Evolutionary conservation across 2,329 filamentous ascomycete genomes (phyloP), one percentile per base, ranked within the genome.

Genomic region (Colletotrichum salicis): DNA sequence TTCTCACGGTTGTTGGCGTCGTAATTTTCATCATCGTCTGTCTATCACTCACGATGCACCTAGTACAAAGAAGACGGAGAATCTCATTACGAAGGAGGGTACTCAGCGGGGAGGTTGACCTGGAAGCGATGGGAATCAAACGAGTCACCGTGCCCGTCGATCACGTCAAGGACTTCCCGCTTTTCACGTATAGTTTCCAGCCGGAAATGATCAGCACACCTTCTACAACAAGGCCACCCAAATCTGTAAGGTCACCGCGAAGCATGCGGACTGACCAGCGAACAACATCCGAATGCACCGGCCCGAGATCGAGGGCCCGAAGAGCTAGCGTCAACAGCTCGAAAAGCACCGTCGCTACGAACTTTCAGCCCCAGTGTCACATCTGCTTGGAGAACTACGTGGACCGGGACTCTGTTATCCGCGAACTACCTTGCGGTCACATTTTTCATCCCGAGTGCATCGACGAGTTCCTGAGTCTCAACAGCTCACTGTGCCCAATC

Each of bases 391-490:
- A 94, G 66, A 90, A 94, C 71, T 98, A 94, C 77, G 87, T 92
- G 33, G 88, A 90, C 19, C 88, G 89, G 48, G 83, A 86, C 22
- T 92, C 93, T 0, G 88, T 91, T 24, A 95, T 98, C 67, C 92
- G 95, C 67, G 93, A 98, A 81, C 86, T 98, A 3, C 91, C 94
- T 0, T 99, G 96, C 76, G 91, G 93, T 0, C 96, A 99, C 79
- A 96, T 98, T 68, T 99, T 95, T 81, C 96, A 99, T 75, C 92
- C 94, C 0, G 92, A 93, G 74, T 99, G 96, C 78, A 95, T 98
- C 74, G 95, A 98, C 78, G 89, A 91, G 27, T 97, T 96, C 77
- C 85, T 98, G 13, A 86, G 88, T 55, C 87, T 91, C 66, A 92
- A 92, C 78, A 97, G 93, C 78, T 97, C 94, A 22, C 86, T 98